phyloP scores from a whole-genome alignment of 176 grass and related monocot genomes.

The Pharus latifolius region DNA sequence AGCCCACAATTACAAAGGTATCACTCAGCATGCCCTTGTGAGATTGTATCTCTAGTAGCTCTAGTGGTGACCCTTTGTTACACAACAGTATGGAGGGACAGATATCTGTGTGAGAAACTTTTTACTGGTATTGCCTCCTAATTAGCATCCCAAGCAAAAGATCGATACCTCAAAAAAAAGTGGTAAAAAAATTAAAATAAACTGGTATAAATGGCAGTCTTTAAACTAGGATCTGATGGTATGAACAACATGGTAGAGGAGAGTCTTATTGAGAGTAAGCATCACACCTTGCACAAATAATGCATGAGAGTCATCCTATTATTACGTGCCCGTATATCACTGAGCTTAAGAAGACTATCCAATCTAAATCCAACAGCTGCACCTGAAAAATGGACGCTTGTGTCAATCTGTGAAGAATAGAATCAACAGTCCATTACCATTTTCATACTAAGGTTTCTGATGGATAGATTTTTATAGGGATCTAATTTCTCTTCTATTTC shows the following conservation, averaged over 20 bases:
- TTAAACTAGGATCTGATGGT: neutral
- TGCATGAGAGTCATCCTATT: conserved; percentile 96
- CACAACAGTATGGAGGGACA: neutral
- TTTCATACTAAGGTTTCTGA: neutral
- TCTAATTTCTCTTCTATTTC: too few relatives aligned
- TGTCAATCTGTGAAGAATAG: neutral
- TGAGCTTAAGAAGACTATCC: conserved; percentile 95
- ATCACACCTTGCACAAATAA: conserved; percentile 83
- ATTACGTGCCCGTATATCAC: conserved; percentile 73
- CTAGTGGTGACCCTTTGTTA: too few relatives aligned
- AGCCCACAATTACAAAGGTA: neutral
- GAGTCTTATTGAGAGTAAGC: conserved; percentile 1
- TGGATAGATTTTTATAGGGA: too few relatives aligned
- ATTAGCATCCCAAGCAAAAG: neutral
- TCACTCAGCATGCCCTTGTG: neutral
- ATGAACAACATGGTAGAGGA: neutral
- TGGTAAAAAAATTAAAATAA: neutral
- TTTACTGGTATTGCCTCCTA: neutral
- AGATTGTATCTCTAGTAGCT: neutral
- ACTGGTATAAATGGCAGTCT: neutral
- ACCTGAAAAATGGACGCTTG: conserved; percentile 37
- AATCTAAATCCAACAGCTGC: conserved; percentile 93
- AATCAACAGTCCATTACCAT: neutral
- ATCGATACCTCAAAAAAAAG: neutral
- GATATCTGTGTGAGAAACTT: neutral